Conservation (phyloP, 768 basidiomycete species). For the Russula brevipes region DNA sequence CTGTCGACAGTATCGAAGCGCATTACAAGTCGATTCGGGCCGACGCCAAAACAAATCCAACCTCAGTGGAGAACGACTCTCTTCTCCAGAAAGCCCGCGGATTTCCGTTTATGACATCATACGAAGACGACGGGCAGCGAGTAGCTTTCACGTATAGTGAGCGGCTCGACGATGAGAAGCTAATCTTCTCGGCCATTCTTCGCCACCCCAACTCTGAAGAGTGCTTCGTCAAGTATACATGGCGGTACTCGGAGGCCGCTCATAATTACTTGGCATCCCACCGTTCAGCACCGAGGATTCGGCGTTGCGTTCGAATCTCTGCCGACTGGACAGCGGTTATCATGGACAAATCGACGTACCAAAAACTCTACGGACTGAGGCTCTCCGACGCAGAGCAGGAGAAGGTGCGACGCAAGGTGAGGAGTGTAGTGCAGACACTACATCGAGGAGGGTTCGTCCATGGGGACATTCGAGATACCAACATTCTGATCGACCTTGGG, state of each 20-base stretch:
- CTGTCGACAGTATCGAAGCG: not conserved
- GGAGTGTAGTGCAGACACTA: not conserved
- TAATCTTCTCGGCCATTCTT: not conserved
- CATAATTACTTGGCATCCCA: not conserved
- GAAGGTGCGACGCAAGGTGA: not conserved
- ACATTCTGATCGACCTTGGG: not conserved
- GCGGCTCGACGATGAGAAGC: not conserved
- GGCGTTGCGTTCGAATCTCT: not conserved
- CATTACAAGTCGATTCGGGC: not conserved
- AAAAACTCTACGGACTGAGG: not conserved
- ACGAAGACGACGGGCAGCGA: not conserved
- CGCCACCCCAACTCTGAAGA: not conserved
- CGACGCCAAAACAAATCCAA: not conserved
- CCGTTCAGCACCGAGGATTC: not conserved
- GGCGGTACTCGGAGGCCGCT: not conserved
- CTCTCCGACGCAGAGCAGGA: not conserved
- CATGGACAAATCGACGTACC: not conserved
- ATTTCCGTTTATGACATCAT: not conserved
- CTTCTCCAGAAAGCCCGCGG: not conserved
- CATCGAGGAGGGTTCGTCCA: not conserved
- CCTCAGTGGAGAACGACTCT: not conserved
- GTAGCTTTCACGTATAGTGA: not conserved
- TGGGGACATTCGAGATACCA: not conserved
- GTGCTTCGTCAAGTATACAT: not conserved
- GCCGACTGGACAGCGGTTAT: not conserved